phyloP scores from a whole-genome alignment of 2,329 filamentous ascomycete genomes.

The Cercospora janseana region DNA sequence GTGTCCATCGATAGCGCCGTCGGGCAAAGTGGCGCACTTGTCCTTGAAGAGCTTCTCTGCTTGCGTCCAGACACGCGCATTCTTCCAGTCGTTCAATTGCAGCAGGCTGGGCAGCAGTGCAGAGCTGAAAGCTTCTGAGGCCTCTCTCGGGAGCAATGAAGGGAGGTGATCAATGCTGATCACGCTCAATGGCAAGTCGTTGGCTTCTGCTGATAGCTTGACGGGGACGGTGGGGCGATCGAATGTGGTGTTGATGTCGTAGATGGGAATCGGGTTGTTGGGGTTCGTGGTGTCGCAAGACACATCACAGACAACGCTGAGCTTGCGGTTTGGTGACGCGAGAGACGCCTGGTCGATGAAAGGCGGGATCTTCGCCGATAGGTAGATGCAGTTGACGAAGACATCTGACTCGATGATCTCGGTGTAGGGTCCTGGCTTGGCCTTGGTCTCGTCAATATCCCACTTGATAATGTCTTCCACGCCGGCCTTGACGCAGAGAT shows the following conservation, averaged over 20 bases:
- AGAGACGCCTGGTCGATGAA: constrained; percentile 75
- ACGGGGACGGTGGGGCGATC: constrained; percentile 81
- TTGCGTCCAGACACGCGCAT: constrained; percentile 74
- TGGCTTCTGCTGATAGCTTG: constrained; percentile 56
- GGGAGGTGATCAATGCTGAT: constrained; percentile 88
- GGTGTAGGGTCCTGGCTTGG: constrained; percentile 49
- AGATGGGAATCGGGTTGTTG: constrained; percentile 75
- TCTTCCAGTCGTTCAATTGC: constrained; percentile 71
- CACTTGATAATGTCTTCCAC: constrained; percentile 68
- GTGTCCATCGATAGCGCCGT: constrained; percentile 24
- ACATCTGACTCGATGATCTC: constrained; percentile 46
- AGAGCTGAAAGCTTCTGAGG: constrained; percentile 78
- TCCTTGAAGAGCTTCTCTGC: constrained; percentile 82
- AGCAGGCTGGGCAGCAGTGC: constrained; percentile 76
- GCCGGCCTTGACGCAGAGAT: constrained; percentile 73
- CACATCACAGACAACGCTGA: constrained; percentile 71
- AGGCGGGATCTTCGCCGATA: constrained; percentile 72
- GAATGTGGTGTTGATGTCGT: constrained; percentile 82
- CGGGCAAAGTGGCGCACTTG: constrained; percentile 70
- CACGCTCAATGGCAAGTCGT: constrained; percentile 61
- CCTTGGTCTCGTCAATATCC: constrained; percentile 78
- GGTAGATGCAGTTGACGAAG: constrained; percentile 83
- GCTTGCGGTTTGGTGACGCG: constrained; percentile 64
- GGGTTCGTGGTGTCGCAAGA: constrained; percentile 72
- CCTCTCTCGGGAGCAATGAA: constrained; percentile 78